Conservation (phyloP, 768 basidiomycete species). For the Tulasnella sp. region DNA sequence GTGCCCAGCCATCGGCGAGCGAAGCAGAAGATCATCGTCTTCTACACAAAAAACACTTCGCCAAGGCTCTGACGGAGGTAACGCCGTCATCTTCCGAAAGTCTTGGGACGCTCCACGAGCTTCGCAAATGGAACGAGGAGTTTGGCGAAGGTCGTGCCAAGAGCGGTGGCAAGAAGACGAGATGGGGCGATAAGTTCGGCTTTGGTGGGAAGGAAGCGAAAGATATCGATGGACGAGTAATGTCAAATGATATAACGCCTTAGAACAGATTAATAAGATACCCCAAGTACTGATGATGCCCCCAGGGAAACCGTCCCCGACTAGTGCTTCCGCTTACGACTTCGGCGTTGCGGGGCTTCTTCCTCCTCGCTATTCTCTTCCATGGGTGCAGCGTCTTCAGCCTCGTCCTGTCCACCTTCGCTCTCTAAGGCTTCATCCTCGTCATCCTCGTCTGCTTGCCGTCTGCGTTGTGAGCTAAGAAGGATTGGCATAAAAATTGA, state of each 20-base stretch:
- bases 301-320: background rate
- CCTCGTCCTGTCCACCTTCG: slow-evolving; percentile 17
- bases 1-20: background rate
- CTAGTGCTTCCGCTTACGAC: background rate
- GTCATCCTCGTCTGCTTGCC: slow-evolving; percentile 19
- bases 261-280: slow-evolving; percentile 4
- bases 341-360: background rate
- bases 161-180: slow-evolving; percentile 52
- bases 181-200: slow-evolving; percentile 84
- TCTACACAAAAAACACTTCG: slow-evolving; percentile 55
- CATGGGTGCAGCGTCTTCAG: slow-evolving; percentile 17
- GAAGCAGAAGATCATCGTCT: slow-evolving; percentile 24
- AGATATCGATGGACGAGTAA: slow-evolving; percentile 27
- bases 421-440: slow-evolving; percentile 38
- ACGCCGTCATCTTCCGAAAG: slow-evolving; percentile 81
- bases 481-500: background rate
- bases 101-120: slow-evolving; percentile 57
- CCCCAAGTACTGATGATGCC: background rate
- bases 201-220: slow-evolving; percentile 44
- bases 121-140: slow-evolving; percentile 86
- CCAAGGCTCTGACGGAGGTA: slow-evolving; percentile 77
- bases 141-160: slow-evolving; percentile 78
- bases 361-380: background rate
- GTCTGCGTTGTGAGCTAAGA: background rate
- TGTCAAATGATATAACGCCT: background rate